Conservation (phyloP, 768 basidiomycete genomes). For the Daedaleopsis nitida region DNA sequence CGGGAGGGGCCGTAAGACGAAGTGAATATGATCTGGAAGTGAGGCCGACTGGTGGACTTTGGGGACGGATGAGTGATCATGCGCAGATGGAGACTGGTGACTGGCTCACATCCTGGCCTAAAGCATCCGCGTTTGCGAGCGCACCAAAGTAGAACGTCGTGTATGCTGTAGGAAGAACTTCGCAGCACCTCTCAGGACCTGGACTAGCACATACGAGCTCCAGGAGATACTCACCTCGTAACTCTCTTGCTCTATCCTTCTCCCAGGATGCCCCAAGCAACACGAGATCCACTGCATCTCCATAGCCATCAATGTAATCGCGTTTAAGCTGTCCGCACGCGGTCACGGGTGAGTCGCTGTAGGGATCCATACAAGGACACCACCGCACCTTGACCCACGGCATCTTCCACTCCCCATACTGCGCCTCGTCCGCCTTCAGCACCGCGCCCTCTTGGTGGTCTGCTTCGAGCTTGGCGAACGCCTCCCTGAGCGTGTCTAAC, state of each 20-base stretch:
- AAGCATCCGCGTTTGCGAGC: slow-evolving; percentile 49
- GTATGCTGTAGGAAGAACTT: slow-evolving; percentile 65
- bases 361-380: background rate
- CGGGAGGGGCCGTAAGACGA: slow-evolving; percentile 75
- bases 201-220: too few species aligned
- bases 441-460: slow-evolving; percentile 70
- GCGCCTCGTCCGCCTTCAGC: slow-evolving; percentile 70
- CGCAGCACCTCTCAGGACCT: too few species aligned
- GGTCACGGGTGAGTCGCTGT: background rate
- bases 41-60: slow-evolving; percentile 50
- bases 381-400: slow-evolving; percentile 79
- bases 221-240: slow-evolving; percentile 55
- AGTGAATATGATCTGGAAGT: slow-evolving; percentile 75
- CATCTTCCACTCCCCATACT: slow-evolving; percentile 61
- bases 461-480: slow-evolving; percentile 56
- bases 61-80: background rate
- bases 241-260: slow-evolving; percentile 70
- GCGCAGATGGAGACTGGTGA: background rate
- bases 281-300: slow-evolving; percentile 80
- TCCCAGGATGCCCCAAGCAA: slow-evolving; percentile 82
- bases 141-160: slow-evolving; percentile 85
- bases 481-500: slow-evolving; percentile 36
- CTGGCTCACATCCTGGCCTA: slow-evolving; percentile 41
- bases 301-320: slow-evolving; percentile 86
- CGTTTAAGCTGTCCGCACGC: slow-evolving; percentile 55